These are phyloP conservation scores for Pilasporangium apinafurcum DNA, from an alignment of 352 stramenopile species.

Conservation along the genomic window DNA sequence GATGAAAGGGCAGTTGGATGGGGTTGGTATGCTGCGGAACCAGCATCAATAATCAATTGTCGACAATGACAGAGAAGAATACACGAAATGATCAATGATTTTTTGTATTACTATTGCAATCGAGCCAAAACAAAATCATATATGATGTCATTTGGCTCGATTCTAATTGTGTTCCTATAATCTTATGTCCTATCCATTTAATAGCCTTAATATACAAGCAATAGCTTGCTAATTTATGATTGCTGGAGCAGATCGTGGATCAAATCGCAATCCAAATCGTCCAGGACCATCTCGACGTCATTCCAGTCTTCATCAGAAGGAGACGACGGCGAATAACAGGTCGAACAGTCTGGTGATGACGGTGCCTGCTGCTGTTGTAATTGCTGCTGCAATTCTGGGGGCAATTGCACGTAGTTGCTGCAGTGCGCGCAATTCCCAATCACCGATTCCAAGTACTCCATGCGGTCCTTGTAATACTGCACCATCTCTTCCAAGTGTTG, in stretches of 20 bases:
- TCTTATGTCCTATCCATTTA: too few relatives aligned
- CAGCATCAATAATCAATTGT: too few relatives aligned
- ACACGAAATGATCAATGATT: too few relatives aligned
- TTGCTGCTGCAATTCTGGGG: background rate
- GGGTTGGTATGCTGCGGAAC: too few relatives aligned
- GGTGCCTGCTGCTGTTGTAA: background rate
- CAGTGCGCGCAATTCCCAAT: slow-evolving; percentile 20
- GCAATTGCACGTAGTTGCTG: background rate
- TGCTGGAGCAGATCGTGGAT: slow-evolving; percentile 13
- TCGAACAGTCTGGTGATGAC: slow-evolving; percentile 3
- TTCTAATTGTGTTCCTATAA: too few relatives aligned
- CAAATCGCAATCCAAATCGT: slow-evolving; percentile 19
- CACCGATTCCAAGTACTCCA: slow-evolving; percentile 24
- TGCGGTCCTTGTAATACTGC: slow-evolving; percentile 20
- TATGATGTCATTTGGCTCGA: too few relatives aligned
- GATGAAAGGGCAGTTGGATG: too few relatives aligned
- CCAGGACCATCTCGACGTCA: slow-evolving; percentile 7
- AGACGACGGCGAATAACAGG: background rate
- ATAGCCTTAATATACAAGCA: too few relatives aligned
- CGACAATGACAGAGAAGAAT: too few relatives aligned
- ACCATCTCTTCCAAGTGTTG: slow-evolving; percentile 31
- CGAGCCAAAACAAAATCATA: too few relatives aligned
- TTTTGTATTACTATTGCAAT: too few relatives aligned
- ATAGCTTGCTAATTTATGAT: slow-evolving; percentile 1
- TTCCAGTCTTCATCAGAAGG: background rate